These are phyloP conservation scores for Quercus wislizeni DNA, from an alignment of 306 rosid species.

Conservation along the genomic window DNA sequence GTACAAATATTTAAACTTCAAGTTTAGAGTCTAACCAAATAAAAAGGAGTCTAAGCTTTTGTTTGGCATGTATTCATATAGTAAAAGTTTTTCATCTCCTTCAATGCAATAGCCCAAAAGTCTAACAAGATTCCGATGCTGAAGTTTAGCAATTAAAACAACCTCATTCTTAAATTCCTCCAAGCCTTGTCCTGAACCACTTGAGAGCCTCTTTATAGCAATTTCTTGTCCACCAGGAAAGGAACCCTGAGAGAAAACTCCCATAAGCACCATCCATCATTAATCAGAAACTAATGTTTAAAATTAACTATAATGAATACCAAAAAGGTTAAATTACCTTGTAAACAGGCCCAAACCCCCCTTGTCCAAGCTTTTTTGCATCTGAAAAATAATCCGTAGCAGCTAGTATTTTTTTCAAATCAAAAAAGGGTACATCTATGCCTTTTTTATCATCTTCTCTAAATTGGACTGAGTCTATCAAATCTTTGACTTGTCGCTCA, in stretches of 20 bases:
- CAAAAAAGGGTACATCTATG: constrained; percentile 16
- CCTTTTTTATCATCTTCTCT: constrained; percentile 11
- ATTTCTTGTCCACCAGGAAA: constrained; percentile 3
- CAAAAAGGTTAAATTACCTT: not conserved
- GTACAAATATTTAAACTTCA: not conserved
- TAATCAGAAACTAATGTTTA: not conserved
- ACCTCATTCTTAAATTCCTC: constrained; percentile 21
- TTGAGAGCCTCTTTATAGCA: constrained; percentile 18
- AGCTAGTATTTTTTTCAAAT: constrained; percentile 3
- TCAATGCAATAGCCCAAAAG: constrained; percentile 16
- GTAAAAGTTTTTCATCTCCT: constrained; percentile 11
- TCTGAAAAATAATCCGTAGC: not conserved
- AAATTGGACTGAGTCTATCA: not conserved
- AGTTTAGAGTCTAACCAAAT: not conserved
- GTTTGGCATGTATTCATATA: constrained; percentile 24
- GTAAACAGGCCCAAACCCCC: not conserved
- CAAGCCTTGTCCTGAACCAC: constrained; percentile 13
- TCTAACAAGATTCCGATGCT: constrained; percentile 18
- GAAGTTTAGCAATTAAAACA: constrained; percentile 21
- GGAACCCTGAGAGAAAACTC: constrained; percentile 9
- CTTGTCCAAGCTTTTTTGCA: not conserved
- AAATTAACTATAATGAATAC: not conserved
- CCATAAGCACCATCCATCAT: not conserved
- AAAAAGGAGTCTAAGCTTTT: constrained; percentile 12
- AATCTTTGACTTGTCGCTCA: not conserved